Evolutionary conservation across 352 stramenopile species (phyloP).

Genomic region (Pythium utonaiense): DNA sequence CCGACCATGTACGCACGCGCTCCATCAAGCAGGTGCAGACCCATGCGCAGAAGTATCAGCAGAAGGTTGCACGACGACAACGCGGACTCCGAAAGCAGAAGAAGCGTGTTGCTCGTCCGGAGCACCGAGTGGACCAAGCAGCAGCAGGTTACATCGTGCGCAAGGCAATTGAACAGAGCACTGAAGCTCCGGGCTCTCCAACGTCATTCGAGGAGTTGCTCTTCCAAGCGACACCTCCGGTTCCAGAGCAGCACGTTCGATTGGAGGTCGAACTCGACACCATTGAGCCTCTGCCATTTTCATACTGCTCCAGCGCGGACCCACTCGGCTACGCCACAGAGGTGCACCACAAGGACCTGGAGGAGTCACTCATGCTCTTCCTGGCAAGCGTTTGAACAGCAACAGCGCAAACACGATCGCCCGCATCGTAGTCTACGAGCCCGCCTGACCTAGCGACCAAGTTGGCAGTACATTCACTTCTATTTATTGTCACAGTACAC

Average conservation of each 20-base stretch:
- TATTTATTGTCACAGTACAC: slow-evolving; percentile 2
- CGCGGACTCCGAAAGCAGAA: slow-evolving; percentile 82
- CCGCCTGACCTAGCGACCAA: too few species aligned
- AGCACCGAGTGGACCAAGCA: slow-evolving; percentile 70
- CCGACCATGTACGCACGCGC: slow-evolving; percentile 67
- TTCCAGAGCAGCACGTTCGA: background rate
- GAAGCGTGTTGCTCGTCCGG: slow-evolving; percentile 69
- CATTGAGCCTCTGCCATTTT: slow-evolving; percentile 54
- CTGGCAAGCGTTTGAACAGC: slow-evolving; percentile 12
- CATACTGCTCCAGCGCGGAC: background rate
- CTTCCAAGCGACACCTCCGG: slow-evolving; percentile 1
- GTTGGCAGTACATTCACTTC: background rate
- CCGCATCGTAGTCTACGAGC: background rate
- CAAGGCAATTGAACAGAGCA: slow-evolving; percentile 4
- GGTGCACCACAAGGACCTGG: slow-evolving; percentile 36
- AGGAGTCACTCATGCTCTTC: slow-evolving; percentile 24
- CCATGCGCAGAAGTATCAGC: slow-evolving; percentile 84
- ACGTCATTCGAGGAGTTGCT: slow-evolving; percentile 22
- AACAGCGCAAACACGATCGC: background rate
- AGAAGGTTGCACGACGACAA: slow-evolving; percentile 80
- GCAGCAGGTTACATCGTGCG: slow-evolving; percentile 61
- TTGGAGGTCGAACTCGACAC: slow-evolving; percentile 18
- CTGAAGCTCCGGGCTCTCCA: slow-evolving; percentile 7
- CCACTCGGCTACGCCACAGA: slow-evolving; percentile 36
- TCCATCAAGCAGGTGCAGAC: slow-evolving; percentile 84